Percentiles rank a stretch among this genome's conserved stretches.
Evolutionary conservation across 345 rosid species (phyloP).

Genomic region (Physaria fendleri): DNA sequence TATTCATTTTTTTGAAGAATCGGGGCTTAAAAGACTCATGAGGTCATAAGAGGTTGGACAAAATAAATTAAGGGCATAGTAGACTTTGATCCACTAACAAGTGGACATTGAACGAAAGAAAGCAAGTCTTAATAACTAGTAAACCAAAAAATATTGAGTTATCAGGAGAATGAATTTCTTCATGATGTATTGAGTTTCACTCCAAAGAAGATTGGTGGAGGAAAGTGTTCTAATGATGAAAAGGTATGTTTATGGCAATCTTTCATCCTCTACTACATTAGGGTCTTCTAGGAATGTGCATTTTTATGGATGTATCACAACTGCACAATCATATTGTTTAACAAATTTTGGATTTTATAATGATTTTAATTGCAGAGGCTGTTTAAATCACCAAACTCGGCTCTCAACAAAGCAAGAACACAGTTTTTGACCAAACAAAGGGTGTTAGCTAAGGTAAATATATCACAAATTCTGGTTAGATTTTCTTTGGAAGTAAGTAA

Average conservation of each 20-base stretch:
- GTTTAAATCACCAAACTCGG: constrained; percentile 76
- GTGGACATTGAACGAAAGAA: too few relatives aligned
- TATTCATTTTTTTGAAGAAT: too few relatives aligned
- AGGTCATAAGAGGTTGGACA: too few relatives aligned
- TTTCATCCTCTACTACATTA: not conserved
- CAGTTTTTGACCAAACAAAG: constrained; percentile 74
- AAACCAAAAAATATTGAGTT: too few relatives aligned
- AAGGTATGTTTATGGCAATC: constrained; percentile 44
- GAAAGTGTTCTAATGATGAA: constrained; percentile 43
- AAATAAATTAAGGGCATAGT: too few relatives aligned
- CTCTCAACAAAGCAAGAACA: constrained; percentile 74
- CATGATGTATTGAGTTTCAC: constrained; percentile 66
- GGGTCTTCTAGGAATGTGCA: not conserved
- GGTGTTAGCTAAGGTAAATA: constrained; percentile 66
- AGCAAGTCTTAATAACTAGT: too few relatives aligned
- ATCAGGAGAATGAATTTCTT: constrained; percentile 83
- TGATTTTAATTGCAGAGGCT: constrained; percentile 51
- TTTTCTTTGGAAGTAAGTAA: not conserved
- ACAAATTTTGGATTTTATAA: not conserved
- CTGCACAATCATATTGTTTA: not conserved
- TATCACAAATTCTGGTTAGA: not conserved
- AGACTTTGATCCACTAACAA: too few relatives aligned
- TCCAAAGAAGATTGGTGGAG: constrained; percentile 52
- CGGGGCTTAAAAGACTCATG: too few relatives aligned
- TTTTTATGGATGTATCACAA: not conserved